Evolutionary conservation across 768 basidiomycete genomes (phyloP).

Genomic region (Lactarius sp.): DNA sequence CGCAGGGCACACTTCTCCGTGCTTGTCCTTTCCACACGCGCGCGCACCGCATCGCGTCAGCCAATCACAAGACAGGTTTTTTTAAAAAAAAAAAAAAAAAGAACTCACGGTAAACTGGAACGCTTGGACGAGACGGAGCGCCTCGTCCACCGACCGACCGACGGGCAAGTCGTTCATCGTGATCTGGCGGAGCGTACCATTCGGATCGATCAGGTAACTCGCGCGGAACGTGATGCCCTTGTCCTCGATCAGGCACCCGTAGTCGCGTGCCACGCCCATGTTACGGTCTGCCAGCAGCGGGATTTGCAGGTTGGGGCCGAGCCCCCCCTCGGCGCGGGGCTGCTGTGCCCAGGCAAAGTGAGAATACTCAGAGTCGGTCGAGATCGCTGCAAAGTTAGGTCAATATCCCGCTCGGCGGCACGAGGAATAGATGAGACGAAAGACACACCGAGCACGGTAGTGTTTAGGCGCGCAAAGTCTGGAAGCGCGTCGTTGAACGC

Average conservation of each 20-base stretch:
- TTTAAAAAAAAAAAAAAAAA: neutral
- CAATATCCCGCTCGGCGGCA: neutral
- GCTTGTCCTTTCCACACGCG: slow-evolving; percentile 52
- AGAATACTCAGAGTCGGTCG: slow-evolving; percentile 85
- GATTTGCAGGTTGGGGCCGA: slow-evolving; percentile 83
- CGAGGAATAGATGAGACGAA: no score
- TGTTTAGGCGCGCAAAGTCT: slow-evolving; percentile 67
- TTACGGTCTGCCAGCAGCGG: slow-evolving; percentile 77
- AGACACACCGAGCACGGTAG: slow-evolving; percentile 66
- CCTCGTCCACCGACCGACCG: slow-evolving; percentile 94
- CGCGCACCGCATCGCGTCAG: neutral
- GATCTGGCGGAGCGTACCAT: slow-evolving; percentile 69
- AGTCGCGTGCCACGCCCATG: slow-evolving; percentile 78
- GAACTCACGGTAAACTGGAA: slow-evolving; percentile 80
- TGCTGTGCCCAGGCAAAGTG: slow-evolving; percentile 86
- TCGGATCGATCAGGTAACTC: slow-evolving; percentile 81
- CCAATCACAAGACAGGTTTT: neutral
- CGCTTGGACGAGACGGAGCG: slow-evolving; percentile 83
- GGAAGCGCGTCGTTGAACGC: slow-evolving; percentile 88
- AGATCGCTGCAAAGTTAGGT: slow-evolving; percentile 46
- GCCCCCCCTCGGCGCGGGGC: slow-evolving; percentile 79
- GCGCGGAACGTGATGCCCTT: slow-evolving; percentile 86
- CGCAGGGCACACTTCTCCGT: slow-evolving; percentile 91
- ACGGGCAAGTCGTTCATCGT: slow-evolving; percentile 92
- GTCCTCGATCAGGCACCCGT: slow-evolving; percentile 85